Conservation (phyloP, 345 rosid species). For the Murraya koenigii region DNA sequence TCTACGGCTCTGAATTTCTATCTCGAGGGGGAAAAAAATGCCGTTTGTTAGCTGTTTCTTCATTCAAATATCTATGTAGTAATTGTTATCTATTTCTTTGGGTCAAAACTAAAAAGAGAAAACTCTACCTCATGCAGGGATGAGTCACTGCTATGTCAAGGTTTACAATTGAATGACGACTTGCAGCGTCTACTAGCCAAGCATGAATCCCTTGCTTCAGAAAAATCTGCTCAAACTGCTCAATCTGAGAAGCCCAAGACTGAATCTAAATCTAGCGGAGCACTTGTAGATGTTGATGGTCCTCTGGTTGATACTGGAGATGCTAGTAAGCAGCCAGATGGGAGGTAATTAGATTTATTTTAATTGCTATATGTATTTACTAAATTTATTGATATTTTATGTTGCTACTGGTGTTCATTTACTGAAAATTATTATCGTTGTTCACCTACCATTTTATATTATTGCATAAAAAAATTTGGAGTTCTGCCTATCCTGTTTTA, state of each 20-base stretch:
- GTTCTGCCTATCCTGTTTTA: neutral
- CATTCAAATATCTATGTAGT: neutral
- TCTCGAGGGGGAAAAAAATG: neutral
- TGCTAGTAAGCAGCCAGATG: constrained; percentile 44
- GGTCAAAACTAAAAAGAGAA: constrained; percentile 19
- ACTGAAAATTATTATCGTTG: neutral
- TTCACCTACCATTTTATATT: neutral
- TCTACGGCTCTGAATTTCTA: neutral
- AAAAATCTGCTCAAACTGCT: constrained; percentile 43
- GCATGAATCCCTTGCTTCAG: constrained; percentile 84
- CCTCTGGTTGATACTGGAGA: constrained; percentile 80
- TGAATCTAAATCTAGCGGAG: constrained; percentile 50
- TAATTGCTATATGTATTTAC: constrained; percentile 1
- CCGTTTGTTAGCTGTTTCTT: neutral
- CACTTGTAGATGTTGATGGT: constrained; percentile 55
- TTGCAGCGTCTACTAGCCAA: constrained; percentile 89
- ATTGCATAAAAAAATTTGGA: neutral
- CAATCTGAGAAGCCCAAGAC: constrained; percentile 48
- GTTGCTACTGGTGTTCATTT: constrained; percentile 2
- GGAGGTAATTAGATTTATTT: constrained; percentile 41
- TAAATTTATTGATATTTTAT: neutral
- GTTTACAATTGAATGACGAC: constrained; percentile 91
- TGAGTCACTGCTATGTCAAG: constrained; percentile 86
- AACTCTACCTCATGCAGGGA: constrained; percentile 57
- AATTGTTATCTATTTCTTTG: constrained; percentile 22